Base-by-base conservation (phyloP, 352 stramenopile genomes). In the Blastocystis sp. region DNA sequence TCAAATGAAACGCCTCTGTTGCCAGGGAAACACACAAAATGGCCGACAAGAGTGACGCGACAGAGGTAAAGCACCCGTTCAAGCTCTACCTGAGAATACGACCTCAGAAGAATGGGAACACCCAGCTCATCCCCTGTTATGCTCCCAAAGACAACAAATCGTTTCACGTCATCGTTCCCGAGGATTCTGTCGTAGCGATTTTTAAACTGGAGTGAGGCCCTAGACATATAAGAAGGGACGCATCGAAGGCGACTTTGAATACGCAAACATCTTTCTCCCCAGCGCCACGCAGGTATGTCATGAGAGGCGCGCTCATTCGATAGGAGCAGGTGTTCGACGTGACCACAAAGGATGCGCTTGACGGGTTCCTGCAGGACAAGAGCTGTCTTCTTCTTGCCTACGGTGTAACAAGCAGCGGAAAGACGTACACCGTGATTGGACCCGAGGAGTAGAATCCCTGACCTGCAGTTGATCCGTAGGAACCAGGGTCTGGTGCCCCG, bases 181-280 rank as follows among this genome's bases (percentile, higher is more conserved):
- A 81, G 54, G 71, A 81, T 64, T 81, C 71, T 19, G 40, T 63
- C 10, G 71, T 81, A 65, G 28, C 7, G n/a, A 14, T 81, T 63
- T 48, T 48, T 14, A 45, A 81, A 60, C 14, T 24, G 71, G 34
- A 17, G 34, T 9, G 43, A 52, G 28, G 43, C n/a, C 17, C 4
- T 64, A 81, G 71, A 81, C 48, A 6, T 64, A 81, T 38, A 81
- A 81, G 48, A 81, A 81, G 6, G 71, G 71, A 68, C 71, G 71
- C 34, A 64, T 81, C 21, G 71, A 81, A 42, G 71, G 48, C 64
- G 71, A 81, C 6, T 81, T 81, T 64, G 71, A 81, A 64, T 81
- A 81, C 40, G 28, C 48, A 65, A 38, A 81, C 9, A 66, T 81
- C 28, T 81, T 81, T 21, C 17, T 81, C n/a, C 71, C 71, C 19